These are phyloP conservation scores for Marsdenia floribunda DNA, from an alignment of 257 asterid genomes.

Conservation along the genomic window DNA sequence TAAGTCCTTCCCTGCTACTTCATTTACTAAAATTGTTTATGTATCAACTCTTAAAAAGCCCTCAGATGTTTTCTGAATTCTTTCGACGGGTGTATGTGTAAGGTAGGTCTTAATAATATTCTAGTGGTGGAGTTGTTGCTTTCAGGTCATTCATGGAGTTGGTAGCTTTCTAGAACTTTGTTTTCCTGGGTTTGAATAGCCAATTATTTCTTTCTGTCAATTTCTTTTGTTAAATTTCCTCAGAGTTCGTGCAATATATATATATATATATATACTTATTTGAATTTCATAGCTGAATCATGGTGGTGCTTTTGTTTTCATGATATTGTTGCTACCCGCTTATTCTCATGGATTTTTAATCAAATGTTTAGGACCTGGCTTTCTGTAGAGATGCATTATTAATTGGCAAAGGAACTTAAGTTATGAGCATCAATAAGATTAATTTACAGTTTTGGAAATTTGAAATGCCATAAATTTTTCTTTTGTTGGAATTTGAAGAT, in stretches of 20 bases:
- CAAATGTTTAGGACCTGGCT: neutral
- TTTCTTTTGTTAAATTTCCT: neutral
- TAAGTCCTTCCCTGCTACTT: conserved; percentile 8
- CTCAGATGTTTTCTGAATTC: neutral
- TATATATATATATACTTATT: neutral
- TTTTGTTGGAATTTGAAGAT: conserved; percentile 4
- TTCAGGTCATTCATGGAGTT: conserved; percentile 12
- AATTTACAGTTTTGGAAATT: neutral
- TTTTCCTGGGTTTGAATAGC: neutral
- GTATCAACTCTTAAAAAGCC: neutral
- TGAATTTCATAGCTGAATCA: neutral
- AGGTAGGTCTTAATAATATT: neutral
- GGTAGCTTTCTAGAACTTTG: conserved; percentile 10
- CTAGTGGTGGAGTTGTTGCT: conserved; percentile 9
- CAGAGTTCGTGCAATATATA: neutral
- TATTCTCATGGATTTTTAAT: neutral
- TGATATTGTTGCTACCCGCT: neutral
- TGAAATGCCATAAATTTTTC: neutral
- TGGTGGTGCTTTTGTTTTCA: neutral
- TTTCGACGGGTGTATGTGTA: neutral
- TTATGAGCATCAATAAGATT: neutral
- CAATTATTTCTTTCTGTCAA: neutral
- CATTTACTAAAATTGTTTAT: conserved; percentile 12
- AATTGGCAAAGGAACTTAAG: neutral
- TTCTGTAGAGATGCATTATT: neutral